A percentile compares a stretch with the other conserved stretches of the same genome.
phyloP scores from a whole-genome alignment of 768 basidiomycete genomes.

The Pholiota conissans region DNA sequence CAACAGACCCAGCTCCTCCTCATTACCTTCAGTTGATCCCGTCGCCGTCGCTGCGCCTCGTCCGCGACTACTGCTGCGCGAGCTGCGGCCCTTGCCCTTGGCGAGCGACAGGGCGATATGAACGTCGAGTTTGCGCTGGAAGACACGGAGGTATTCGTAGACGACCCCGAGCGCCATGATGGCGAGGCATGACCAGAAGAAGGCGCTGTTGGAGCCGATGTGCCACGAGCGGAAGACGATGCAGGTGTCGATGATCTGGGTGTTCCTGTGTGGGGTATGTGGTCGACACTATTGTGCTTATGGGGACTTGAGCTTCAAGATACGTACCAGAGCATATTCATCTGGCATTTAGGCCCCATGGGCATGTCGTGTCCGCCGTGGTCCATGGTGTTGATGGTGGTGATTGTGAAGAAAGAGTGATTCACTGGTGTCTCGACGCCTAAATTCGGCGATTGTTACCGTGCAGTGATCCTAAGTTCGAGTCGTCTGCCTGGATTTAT shows the following conservation, averaged over 20 bases:
- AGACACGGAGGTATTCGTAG: constrained; percentile 77
- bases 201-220: constrained; percentile 53
- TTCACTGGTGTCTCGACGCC: neutral
- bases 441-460: neutral
- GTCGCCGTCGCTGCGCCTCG: constrained; percentile 20
- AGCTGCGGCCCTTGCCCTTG: constrained; percentile 45
- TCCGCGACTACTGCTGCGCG: constrained; percentile 22
- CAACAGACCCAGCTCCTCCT: constrained; percentile 57
- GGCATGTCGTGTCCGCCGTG: constrained; percentile 51
- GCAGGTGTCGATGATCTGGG: constrained; percentile 77
- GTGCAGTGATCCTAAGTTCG: too few relatives aligned
- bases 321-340: constrained; percentile 80
- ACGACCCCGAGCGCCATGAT: constrained; percentile 70
- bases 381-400: constrained; percentile 29
- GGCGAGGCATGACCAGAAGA: constrained; percentile 63
- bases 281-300: too few relatives aligned
- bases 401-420: neutral
- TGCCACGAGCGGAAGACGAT: constrained; percentile 83
- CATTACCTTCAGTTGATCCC: constrained; percentile 37
- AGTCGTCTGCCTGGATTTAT: too few relatives aligned
- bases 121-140: constrained; percentile 59
- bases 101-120: constrained; percentile 53
- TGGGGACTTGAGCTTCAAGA: too few relatives aligned
- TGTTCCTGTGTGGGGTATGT: constrained; percentile 50
- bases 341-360: constrained; percentile 54